Evolutionary conservation across 2,329 filamentous ascomycete species (phyloP).

Genomic region (Paracamarosporium sp.): DNA sequence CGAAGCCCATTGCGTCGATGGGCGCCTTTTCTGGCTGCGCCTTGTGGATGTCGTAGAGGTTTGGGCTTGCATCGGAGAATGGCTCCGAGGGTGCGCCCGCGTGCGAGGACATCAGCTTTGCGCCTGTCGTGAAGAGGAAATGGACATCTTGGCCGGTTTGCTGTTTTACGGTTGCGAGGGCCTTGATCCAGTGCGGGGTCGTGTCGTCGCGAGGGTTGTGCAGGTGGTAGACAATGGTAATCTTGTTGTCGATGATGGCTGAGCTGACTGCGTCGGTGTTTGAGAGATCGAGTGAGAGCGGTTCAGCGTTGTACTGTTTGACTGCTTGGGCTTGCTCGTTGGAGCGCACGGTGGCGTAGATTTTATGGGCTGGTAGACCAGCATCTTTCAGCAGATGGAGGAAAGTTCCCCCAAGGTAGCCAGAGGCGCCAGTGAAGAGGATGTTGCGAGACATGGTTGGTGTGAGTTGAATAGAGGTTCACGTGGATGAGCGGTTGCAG

Average conservation of each 20-base stretch:
- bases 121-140: slow-evolving; percentile 60
- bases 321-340: slow-evolving; percentile 54
- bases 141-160: slow-evolving; percentile 53
- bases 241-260: slow-evolving; percentile 51
- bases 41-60: slow-evolving; percentile 55
- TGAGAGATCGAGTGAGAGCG: slow-evolving; percentile 50
- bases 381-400: slow-evolving; percentile 49
- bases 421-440: slow-evolving; percentile 60
- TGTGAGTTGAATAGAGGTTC: too few species aligned
- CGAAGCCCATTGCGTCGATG: slow-evolving; percentile 32
- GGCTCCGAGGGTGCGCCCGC: slow-evolving; percentile 51
- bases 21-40: slow-evolving; percentile 32
- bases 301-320: slow-evolving; percentile 52
- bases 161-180: slow-evolving; percentile 53
- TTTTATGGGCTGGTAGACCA: slow-evolving; percentile 51
- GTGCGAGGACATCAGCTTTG: slow-evolving; percentile 60
- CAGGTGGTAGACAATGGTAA: slow-evolving; percentile 58
- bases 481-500: neutral
- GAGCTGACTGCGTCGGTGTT: slow-evolving; percentile 45
- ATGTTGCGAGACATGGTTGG: slow-evolving; percentile 47
- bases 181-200: slow-evolving; percentile 53
- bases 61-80: slow-evolving; percentile 53
- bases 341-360: slow-evolving; percentile 58
- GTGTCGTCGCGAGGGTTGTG: slow-evolving; percentile 49
- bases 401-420: slow-evolving; percentile 61